phyloP scores from a whole-genome alignment of 73 alveolate species.

The Tetrahymena elliotti region DNA sequence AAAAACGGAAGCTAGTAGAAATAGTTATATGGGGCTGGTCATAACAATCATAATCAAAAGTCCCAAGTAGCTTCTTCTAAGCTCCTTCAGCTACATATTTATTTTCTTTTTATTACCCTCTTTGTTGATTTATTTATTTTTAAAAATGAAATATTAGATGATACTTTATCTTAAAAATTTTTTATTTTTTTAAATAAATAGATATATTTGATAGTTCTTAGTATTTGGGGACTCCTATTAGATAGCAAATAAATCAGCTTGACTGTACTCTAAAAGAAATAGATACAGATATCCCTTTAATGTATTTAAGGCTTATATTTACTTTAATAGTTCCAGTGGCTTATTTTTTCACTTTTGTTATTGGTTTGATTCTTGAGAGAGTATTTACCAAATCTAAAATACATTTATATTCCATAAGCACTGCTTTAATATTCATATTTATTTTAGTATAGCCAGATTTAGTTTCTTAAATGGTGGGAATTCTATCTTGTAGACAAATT shows the following conservation, averaged over 20 bases:
- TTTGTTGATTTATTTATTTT: no score
- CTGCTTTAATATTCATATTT: neutral
- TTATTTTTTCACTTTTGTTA: neutral
- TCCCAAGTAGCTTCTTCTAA: no score
- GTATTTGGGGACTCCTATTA: neutral
- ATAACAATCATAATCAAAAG: no score
- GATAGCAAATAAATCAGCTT: neutral
- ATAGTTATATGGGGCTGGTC: no score
- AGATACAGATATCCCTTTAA: neutral
- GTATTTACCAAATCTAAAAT: neutral
- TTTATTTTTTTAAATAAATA: neutral
- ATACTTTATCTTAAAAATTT: no score
- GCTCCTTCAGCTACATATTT: no score
- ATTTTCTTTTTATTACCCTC: no score
- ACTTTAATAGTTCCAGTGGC: neutral
- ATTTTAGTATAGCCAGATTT: neutral
- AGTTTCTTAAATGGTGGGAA: neutral
- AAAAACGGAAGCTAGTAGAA: no score
- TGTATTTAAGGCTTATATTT: neutral
- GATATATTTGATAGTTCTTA: slow-evolving; percentile 12
- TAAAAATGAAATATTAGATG: no score
- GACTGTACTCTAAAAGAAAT: neutral
- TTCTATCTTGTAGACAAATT: neutral
- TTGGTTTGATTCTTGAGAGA: neutral
- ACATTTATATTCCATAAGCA: neutral